These are phyloP conservation scores for Rauvolfia tetraphylla DNA, from an alignment of 257 asterid genomes.

Conservation along the genomic window DNA sequence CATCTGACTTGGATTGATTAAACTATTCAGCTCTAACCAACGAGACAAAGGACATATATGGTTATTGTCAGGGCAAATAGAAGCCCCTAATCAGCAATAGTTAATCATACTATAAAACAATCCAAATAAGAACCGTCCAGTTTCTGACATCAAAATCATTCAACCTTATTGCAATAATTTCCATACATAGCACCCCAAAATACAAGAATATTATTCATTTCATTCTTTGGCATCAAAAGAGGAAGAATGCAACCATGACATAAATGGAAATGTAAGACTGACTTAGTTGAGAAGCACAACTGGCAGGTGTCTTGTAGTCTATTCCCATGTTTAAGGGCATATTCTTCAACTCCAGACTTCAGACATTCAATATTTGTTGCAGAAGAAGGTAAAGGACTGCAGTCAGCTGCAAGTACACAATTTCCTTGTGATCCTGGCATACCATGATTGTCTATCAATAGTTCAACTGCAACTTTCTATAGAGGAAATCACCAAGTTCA, in stretches of 20 bases:
- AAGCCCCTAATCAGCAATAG: not conserved
- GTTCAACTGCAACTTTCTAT: conserved; percentile 78
- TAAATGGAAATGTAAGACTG: conserved; percentile 24
- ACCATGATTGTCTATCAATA: conserved; percentile 45
- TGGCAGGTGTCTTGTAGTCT: conserved; percentile 44
- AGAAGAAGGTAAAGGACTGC: conserved; percentile 34
- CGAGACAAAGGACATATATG: not conserved
- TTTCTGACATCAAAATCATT: not conserved
- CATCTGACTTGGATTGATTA: not conserved
- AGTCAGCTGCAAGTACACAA: conserved; percentile 39
- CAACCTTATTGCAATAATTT: not conserved
- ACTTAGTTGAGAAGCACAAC: conserved; percentile 60
- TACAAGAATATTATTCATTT: not conserved
- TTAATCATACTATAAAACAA: not conserved
- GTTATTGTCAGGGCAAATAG: not conserved
- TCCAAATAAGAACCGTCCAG: not conserved
- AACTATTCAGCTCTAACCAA: not conserved
- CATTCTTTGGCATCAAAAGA: not conserved
- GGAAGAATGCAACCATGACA: not conserved
- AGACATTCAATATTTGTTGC: conserved; percentile 47
- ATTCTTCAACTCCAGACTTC: conserved; percentile 66
- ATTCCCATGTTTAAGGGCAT: conserved; percentile 62
- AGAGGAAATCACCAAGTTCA: conserved; percentile 23
- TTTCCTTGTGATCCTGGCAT: conserved; percentile 33
- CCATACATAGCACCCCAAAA: not conserved